These are phyloP conservation scores for Aspergillus sojae DNA, from an alignment of 2,329 filamentous ascomycete genomes.

Conservation along the genomic window DNA sequence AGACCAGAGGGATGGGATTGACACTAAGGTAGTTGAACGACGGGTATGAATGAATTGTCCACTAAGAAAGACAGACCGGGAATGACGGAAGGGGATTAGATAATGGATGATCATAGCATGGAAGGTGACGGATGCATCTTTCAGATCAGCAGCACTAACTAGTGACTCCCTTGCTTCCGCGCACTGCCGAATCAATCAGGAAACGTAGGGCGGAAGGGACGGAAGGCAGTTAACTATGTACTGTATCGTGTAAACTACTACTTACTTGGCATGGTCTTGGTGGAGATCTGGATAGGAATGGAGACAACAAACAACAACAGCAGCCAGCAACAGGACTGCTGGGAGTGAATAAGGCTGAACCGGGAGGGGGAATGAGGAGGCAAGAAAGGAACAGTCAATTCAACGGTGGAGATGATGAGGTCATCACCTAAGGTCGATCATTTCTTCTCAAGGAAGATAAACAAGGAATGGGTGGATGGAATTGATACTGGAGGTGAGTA, in stretches of 20 bases:
- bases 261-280: neutral
- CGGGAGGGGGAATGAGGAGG: neutral
- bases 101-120: slow-evolving; percentile 18
- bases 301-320: neutral
- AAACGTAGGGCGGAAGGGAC: slow-evolving; percentile 19
- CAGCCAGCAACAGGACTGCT: neutral
- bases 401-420: neutral
- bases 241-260: neutral
- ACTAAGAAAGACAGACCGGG: slow-evolving; percentile 26
- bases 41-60: slow-evolving; percentile 12
- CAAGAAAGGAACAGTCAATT: neutral
- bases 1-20: neutral
- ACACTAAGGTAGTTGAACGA: slow-evolving; percentile 8
- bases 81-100: slow-evolving; percentile 27
- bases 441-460: neutral
- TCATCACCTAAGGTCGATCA: neutral
- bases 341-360: too few relatives aligned
- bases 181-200: slow-evolving; percentile 18
- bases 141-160: slow-evolving; percentile 11
- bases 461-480: neutral
- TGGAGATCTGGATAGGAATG: neutral
- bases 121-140: slow-evolving; percentile 26
- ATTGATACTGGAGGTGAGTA: neutral
- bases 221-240: slow-evolving; percentile 8
- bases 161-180: slow-evolving; percentile 23